Evolutionary conservation across 306 rosid genomes (phyloP).

Genomic region (Cicer cuneatum): DNA sequence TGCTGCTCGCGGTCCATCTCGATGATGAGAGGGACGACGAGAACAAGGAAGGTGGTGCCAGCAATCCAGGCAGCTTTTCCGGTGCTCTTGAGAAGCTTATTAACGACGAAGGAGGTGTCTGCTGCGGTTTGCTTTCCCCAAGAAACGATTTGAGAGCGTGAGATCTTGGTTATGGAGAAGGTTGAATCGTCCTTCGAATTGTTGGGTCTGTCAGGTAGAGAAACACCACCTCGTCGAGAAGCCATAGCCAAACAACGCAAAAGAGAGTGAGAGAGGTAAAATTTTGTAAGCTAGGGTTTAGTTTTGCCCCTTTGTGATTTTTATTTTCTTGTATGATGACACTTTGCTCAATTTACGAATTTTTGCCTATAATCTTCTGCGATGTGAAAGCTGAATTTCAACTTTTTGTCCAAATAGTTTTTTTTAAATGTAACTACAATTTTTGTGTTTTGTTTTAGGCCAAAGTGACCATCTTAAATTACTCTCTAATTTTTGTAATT

Average conservation of each 20-base stretch:
- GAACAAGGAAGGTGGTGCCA: constrained; percentile 82
- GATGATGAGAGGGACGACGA: constrained; percentile 84
- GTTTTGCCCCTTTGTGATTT: neutral
- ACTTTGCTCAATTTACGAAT: neutral
- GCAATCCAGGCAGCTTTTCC: constrained; percentile 97
- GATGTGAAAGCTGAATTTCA: no score
- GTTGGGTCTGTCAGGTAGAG: constrained; percentile 73
- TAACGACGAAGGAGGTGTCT: constrained; percentile 65
- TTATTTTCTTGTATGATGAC: neutral
- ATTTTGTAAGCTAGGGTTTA: constrained; percentile 22
- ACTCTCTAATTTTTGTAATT: no score
- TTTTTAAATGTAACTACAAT: no score
- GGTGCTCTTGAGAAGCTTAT: constrained; percentile 83
- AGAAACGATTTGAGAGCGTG: constrained; percentile 60
- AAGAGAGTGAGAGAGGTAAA: neutral
- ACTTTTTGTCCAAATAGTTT: no score
- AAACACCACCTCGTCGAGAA: constrained; percentile 81
- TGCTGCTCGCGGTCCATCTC: constrained; percentile 99
- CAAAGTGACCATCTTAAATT: no score
- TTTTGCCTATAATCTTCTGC: no score
- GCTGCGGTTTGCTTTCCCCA: constrained; percentile 67
- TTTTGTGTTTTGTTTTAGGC: no score
- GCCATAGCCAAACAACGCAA: constrained; percentile 53
- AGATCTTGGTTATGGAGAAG: constrained; percentile 53
- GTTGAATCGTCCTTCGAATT: constrained; percentile 42